A percentile compares a stretch with the other conserved stretches of the same genome.
Evolutionary conservation across 2,329 filamentous ascomycete genomes (phyloP).

Genomic region (Colletotrichum somersetense): DNA sequence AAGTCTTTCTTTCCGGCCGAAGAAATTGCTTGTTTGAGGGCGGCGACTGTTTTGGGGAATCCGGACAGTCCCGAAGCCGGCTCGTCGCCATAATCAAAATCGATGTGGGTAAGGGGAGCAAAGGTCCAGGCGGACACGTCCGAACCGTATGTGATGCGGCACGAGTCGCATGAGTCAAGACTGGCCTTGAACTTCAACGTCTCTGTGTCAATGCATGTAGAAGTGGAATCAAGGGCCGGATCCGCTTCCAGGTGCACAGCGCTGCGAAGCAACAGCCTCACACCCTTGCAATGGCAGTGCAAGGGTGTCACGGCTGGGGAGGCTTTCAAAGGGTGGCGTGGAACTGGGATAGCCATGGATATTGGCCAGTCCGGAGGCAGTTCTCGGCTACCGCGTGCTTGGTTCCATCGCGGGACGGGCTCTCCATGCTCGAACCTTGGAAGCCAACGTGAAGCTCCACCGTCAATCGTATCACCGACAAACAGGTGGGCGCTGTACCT

Average conservation of each 20-base stretch:
- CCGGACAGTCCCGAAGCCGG: slow-evolving; percentile 4
- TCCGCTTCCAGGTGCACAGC: slow-evolving; percentile 49
- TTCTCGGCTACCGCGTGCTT: slow-evolving; percentile 43
- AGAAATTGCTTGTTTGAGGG: slow-evolving; percentile 52
- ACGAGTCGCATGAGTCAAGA: slow-evolving; percentile 63
- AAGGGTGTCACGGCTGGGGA: slow-evolving; percentile 50
- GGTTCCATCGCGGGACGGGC: slow-evolving; percentile 47
- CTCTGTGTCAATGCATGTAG: slow-evolving; percentile 58
- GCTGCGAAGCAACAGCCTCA: slow-evolving; percentile 55
- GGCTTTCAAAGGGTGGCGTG: slow-evolving; percentile 6
- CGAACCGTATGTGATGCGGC: slow-evolving; percentile 55
- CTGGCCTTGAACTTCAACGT: slow-evolving; percentile 55
- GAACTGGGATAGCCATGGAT: slow-evolving; percentile 24
- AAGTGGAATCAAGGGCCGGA: slow-evolving; percentile 48
- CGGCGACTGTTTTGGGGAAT: slow-evolving; percentile 49
- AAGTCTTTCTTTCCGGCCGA: slow-evolving; percentile 48
- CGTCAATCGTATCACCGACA: slow-evolving; percentile 64
- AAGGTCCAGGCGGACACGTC: slow-evolving; percentile 63
- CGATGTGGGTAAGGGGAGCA: slow-evolving; percentile 54
- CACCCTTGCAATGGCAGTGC: slow-evolving; percentile 61
- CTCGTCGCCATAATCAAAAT: slow-evolving; percentile 44
- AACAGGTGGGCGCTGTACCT: slow-evolving; percentile 56
- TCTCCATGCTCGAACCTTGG: slow-evolving; percentile 47
- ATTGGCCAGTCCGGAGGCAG: slow-evolving; percentile 51
- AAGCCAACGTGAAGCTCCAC: slow-evolving; percentile 63